phyloP scores from a whole-genome alignment of 169 alveolate genomes.

The Babesia divergens region DNA sequence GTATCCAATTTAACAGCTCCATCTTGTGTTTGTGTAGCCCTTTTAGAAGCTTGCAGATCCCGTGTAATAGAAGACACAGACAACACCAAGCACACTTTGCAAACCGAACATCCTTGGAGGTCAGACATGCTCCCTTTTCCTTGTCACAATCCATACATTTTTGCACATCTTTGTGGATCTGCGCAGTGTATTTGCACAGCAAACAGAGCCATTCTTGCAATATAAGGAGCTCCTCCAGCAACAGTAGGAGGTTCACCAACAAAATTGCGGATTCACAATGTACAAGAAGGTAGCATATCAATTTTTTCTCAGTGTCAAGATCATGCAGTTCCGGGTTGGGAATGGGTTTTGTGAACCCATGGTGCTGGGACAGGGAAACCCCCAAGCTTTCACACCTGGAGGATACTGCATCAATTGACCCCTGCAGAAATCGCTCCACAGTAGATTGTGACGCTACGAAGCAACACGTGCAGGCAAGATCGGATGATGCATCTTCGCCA shows the following conservation, averaged over 20 bases:
- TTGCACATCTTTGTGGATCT: not conserved
- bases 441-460: not conserved
- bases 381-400: not conserved
- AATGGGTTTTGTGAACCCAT: not conserved
- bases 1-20: not conserved
- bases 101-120: not conserved
- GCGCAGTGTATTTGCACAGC: not conserved
- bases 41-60: not conserved
- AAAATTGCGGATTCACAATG: conserved; percentile 5
- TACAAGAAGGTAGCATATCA: not conserved
- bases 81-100: not conserved
- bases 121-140: no score
- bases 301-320: not conserved
- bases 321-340: not conserved
- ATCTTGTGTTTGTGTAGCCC: not conserved
- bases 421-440: not conserved
- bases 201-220: conserved; percentile 23
- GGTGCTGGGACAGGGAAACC: not conserved
- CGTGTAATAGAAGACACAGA: not conserved
- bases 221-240: conserved; percentile 2
- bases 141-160: not conserved
- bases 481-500: no score
- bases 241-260: not conserved
- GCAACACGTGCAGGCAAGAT: conserved; percentile 22
- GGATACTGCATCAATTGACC: not conserved